Evolutionary conservation across 1,139 yeast species (phyloP), one percentile per base, ranked within the genome.

Genomic region (Geotrichum reessii): DNA sequence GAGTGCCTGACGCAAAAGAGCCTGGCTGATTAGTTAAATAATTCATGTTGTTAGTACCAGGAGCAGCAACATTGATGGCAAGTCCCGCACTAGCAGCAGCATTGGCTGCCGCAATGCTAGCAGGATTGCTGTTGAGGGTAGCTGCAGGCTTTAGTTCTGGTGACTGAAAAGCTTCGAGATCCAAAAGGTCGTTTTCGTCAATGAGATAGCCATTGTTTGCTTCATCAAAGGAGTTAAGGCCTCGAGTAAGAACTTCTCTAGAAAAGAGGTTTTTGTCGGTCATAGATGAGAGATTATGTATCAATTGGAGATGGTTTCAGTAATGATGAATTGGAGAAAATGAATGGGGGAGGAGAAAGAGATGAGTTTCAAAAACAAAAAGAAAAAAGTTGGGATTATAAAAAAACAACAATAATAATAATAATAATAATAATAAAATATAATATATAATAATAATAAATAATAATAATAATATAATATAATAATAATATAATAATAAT

Each of bases 181-280:
- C 72, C 48, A 70, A 62, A 58, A 70, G 60, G 52, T 70, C 73
- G 21, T 65, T 62, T 51, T 70, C 73, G 52, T 67, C 71, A 44
- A 70, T 68, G 65, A 65, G 65, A 49, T 70, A 66, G 25, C 64
- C 60, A 14, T 66, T 49, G 56, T 53, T 58, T 17, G 58, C 52
- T 50, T 65, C 71, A 52, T 67, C 71, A 52, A 65, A 69, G 21
- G 70, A 64, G 59, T 58, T 62, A 58, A 67, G 67, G 1, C 71
- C 71, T 1, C 71, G 63, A 9, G 70, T 63, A 22, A 67, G 59
- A 31, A 66, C 63, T 31, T 62, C 64, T 53, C 71, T 61, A 28
- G 71, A 65, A 55, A 68, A 57, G 31, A 64, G 57, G 17, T 47
- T 48, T 44, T n/a, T 37, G 44, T 47, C 31, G 7, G 31, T 47